Conservation (phyloP, 257 asterid species). For the Solanum appendiculatum region DNA sequence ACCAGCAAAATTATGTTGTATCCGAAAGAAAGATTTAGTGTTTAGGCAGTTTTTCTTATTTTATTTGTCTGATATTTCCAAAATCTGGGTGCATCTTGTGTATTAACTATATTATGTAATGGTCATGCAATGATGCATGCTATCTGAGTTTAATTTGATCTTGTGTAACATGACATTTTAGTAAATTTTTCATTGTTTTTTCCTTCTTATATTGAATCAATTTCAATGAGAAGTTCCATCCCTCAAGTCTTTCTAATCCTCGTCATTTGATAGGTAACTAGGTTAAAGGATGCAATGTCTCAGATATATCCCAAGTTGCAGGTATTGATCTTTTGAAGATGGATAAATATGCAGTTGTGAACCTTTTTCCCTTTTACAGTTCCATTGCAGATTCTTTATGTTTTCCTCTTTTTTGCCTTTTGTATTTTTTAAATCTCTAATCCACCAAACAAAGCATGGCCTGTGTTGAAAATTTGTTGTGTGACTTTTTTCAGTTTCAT, state of each 20-base stretch:
- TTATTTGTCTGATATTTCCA: background rate
- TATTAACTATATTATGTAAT: background rate
- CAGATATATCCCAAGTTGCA: slow-evolving; percentile 72
- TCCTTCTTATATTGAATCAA: background rate
- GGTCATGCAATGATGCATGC: background rate
- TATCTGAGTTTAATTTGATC: background rate
- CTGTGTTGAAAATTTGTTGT: background rate
- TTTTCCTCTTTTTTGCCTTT: background rate
- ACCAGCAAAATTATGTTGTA: background rate
- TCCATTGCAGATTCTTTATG: background rate
- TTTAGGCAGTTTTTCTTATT: background rate
- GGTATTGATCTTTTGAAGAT: slow-evolving; percentile 25
- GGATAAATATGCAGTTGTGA: background rate
- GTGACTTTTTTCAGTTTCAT: background rate
- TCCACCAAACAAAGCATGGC: background rate
- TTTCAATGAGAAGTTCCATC: background rate
- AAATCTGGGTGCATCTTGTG: background rate
- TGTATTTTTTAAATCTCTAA: background rate
- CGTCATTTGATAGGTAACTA: slow-evolving; percentile 44
- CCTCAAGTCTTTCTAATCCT: background rate
- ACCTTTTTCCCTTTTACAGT: background rate
- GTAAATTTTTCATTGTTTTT: background rate
- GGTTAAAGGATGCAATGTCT: slow-evolving; percentile 85
- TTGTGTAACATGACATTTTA: background rate
- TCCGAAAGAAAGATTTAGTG: background rate